Evolutionary conservation across 2,329 filamentous ascomycete species (phyloP), one percentile per base, ranked within the genome.

Genomic region (Chaetomium sp.): DNA sequence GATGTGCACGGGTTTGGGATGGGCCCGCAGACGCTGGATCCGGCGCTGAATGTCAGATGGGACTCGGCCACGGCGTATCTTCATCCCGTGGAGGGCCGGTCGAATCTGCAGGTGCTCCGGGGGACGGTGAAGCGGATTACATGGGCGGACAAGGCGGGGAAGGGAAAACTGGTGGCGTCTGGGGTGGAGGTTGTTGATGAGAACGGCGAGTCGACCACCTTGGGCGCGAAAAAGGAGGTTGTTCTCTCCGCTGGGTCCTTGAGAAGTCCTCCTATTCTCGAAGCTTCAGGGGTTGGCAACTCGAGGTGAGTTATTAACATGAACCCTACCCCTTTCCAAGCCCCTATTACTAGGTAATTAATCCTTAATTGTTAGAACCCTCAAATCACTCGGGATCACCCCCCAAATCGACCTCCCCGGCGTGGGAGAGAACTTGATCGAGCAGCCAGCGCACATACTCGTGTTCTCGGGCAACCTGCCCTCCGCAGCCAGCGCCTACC

Each of bases 61-160:
- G 52, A 53, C 11, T 40, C 52, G 5, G 52, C 52, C n/a, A 44
- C 44, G 4, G 52, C 52, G 45, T 53, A 53, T 35, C 14, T 36
- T 5, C 52, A 53, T 33, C 52, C 52, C 11, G 52, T 14, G 5
- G 52, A 53, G 32, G 27, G 43, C 11, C 44, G 52, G n/a, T 33
- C 36, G 11, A 53, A 53, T 8, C 52, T 53, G 10, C 33, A 34
- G 9, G 14, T 53, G 3, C 9, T 53, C 19, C 27, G 43, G 36
- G 50, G 45, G 27, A 45, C 49, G 7, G 49, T 37, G 10, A 52
- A 52, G 27, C 34, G 43, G 19, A 52, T 52, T n/a, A 46, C 42
- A 35, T 52, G 50, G 50, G 50, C 50, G 6, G 35, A 5, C 3
- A 27, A n/a, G 35, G 6, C 27, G 27, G 32, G 38, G 12, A 36